These are phyloP conservation scores for Scortechinia acanthostroma DNA, from an alignment of 2,329 filamentous ascomycete genomes.

Conservation along the genomic window DNA sequence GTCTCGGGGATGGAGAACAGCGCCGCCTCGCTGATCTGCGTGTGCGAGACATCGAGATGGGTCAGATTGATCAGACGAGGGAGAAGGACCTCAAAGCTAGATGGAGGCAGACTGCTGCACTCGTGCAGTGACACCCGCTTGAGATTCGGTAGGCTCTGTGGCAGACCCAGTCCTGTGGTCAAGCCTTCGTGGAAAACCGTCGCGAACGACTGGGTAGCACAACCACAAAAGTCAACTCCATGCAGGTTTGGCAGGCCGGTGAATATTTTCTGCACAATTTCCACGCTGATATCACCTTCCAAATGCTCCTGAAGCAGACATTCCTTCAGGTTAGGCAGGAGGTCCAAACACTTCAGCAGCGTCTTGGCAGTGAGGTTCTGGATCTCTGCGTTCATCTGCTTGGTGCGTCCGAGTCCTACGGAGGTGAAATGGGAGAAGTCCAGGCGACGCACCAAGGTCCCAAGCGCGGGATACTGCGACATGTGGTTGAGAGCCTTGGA, in stretches of 20 bases:
- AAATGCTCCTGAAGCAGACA: conserved; percentile 77
- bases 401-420: conserved; percentile 68
- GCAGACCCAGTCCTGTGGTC: conserved; percentile 36
- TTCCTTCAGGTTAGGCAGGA: conserved; percentile 70
- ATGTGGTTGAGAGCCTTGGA: conserved; percentile 72
- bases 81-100: conserved; percentile 62
- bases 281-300: conserved; percentile 65
- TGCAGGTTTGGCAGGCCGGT: conserved; percentile 55
- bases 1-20: conserved; percentile 65
- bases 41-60: conserved; percentile 74
- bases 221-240: conserved; percentile 72
- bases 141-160: conserved; percentile 48
- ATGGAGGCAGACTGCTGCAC: conserved; percentile 63
- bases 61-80: conserved; percentile 66
- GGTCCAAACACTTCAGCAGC: conserved; percentile 61
- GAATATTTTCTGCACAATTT: conserved; percentile 66
- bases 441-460: conserved; percentile 69
- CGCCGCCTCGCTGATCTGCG: conserved; percentile 66
- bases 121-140: conserved; percentile 68
- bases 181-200: conserved; percentile 61
- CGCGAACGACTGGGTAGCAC: conserved; percentile 39
- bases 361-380: conserved; percentile 72
- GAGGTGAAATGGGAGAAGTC: conserved; percentile 85
- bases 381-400: conserved; percentile 67
- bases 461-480: conserved; percentile 57